These are phyloP conservation scores for Podospora sp. DNA, from an alignment of 495 filamentous ascomycete species.

Conservation along the genomic window DNA sequence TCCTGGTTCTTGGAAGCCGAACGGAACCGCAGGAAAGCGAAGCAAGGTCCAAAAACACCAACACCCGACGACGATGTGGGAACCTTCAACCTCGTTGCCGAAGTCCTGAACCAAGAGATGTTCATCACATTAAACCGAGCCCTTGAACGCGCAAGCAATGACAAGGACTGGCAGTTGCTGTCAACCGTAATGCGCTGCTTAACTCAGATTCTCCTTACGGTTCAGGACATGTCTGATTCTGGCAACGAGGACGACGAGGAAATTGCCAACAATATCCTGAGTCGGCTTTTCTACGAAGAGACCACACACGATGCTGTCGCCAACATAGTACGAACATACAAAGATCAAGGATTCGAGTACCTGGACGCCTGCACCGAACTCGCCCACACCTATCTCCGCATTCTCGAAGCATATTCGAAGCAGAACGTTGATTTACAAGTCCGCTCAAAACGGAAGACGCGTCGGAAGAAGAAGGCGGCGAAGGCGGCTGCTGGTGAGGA, in stretches of 20 bases:
- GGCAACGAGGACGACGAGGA: conserved; percentile 91
- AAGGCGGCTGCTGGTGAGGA: conserved; percentile 33
- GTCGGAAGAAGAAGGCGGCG: conserved; percentile 68
- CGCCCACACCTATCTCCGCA: conserved; percentile 84
- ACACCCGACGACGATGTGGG: conserved; percentile 60
- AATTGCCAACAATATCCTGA: conserved; percentile 96
- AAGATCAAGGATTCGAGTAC: conserved; percentile 91
- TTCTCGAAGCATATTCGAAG: conserved; percentile 91
- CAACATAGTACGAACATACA: conserved; percentile 77
- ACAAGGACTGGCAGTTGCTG: conserved; percentile 83
- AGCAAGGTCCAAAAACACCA: conserved; percentile 56
- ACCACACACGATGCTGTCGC: conserved; percentile 86
- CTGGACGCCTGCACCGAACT: conserved; percentile 92
- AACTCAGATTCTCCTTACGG: conserved; percentile 81
- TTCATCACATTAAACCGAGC: conserved; percentile 83
- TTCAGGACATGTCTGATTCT: conserved; percentile 90
- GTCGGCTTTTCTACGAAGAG: conserved; percentile 97
- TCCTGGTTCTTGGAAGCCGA: conserved; percentile 96
- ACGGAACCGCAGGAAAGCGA: conserved; percentile 70
- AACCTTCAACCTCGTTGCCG: conserved; percentile 82
- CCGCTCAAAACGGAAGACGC: conserved; percentile 70
- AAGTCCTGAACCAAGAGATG: conserved; percentile 87
- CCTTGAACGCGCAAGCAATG: conserved; percentile 76
- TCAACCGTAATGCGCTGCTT: conserved; percentile 91
- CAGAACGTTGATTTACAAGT: conserved; percentile 93